Percentiles rank a stretch among this genome's conserved stretches.
Conservation (phyloP, 2,329 filamentous ascomycete genomes). For the Leptographium procerum region DNA sequence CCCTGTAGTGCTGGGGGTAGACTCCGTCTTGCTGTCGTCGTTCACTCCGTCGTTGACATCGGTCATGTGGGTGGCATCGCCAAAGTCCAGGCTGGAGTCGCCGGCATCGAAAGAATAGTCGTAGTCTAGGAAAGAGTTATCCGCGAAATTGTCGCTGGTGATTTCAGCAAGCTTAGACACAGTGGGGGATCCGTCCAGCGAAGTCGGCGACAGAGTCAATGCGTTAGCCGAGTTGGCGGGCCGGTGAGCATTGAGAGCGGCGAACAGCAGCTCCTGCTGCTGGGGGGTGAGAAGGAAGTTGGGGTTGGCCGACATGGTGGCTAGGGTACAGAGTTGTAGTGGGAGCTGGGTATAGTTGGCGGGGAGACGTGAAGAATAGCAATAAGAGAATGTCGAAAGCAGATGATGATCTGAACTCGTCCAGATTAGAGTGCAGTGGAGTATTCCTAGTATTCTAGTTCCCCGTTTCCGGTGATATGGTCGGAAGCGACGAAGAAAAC, state of each 20-base stretch:
- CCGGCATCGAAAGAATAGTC: constrained; percentile 59
- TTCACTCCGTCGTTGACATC: constrained; percentile 26
- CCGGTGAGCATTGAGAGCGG: constrained; percentile 63
- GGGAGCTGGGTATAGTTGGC: neutral
- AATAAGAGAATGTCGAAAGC: neutral
- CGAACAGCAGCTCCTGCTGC: constrained; percentile 65
- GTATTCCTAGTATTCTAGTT: neutral
- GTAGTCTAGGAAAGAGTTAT: constrained; percentile 77
- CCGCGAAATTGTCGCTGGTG: constrained; percentile 43
- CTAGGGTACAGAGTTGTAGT: neutral
- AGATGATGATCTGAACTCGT: neutral
- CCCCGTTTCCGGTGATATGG: neutral
- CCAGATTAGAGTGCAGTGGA: neutral
- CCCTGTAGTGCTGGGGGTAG: constrained; percentile 49
- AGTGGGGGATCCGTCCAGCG: constrained; percentile 38
- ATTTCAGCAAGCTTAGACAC: constrained; percentile 31
- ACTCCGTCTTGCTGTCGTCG: constrained; percentile 18
- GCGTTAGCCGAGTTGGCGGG: constrained; percentile 25
- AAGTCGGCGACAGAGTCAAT: constrained; percentile 33
- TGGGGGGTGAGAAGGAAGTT: constrained; percentile 60
- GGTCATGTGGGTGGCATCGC: constrained; percentile 50
- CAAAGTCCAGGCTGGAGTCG: constrained; percentile 65
- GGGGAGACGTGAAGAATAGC: neutral
- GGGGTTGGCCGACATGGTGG: constrained; percentile 25
- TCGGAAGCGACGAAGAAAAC: neutral